These are phyloP conservation scores for Elaphomyces granulatus DNA, from an alignment of 495 filamentous ascomycete species.

Conservation along the genomic window DNA sequence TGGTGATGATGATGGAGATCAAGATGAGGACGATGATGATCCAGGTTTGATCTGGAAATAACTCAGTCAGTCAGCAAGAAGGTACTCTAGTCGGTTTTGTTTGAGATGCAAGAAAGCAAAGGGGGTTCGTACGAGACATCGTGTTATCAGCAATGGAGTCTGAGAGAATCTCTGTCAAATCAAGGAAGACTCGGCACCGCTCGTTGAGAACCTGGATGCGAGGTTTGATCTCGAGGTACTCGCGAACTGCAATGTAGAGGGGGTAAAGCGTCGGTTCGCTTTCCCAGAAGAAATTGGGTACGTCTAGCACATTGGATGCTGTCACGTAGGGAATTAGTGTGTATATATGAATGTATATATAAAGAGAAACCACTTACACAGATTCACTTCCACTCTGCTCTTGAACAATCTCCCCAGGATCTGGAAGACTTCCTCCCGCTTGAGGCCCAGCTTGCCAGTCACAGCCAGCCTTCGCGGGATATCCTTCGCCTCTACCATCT, in stretches of 20 bases:
- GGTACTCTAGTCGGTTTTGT: not conserved
- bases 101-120: not conserved
- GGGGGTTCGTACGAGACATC: conserved; percentile 51
- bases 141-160: conserved; percentile 87
- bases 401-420: conserved; percentile 87
- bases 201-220: conserved; percentile 94
- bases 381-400: conserved; percentile 90
- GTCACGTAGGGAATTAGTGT: conserved; percentile 4
- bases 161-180: conserved; percentile 86
- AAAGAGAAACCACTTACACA: conserved; percentile 52
- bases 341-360: not conserved
- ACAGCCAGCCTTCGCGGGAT: conserved; percentile 78
- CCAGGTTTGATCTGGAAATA: conserved; percentile 60
- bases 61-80: too few relatives aligned
- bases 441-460: conserved; percentile 85
- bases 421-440: conserved; percentile 76
- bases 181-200: conserved; percentile 89
- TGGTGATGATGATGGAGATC: conserved; percentile 80
- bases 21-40: conserved; percentile 94
- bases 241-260: conserved; percentile 84
- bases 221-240: conserved; percentile 94
- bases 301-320: conserved; percentile 95
- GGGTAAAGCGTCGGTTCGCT: conserved; percentile 89
- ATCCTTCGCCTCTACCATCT: conserved; percentile 85
- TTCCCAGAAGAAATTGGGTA: conserved; percentile 99